Evolutionary conservation across 768 basidiomycete species (phyloP).

Genomic region (Trametes coccinea): DNA sequence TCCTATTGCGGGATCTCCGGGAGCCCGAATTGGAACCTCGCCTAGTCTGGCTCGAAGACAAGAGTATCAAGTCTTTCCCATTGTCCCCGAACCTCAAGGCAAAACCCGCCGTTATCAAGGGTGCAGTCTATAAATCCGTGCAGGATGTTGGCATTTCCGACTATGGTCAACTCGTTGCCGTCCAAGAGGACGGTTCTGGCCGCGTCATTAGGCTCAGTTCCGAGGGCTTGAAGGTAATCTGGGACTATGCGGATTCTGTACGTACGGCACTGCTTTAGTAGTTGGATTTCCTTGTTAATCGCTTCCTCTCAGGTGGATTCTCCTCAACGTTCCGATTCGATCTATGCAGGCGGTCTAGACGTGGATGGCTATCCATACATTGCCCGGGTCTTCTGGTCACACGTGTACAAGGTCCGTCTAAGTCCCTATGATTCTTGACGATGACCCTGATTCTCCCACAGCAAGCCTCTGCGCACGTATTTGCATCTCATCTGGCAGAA

Average conservation of each 20-base stretch:
- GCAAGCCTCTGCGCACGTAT: slow-evolving; percentile 58
- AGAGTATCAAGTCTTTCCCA: slow-evolving; percentile 47
- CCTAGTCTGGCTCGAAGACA: slow-evolving; percentile 58
- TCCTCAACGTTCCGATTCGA: slow-evolving; percentile 43
- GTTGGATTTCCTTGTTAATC: slow-evolving; percentile 6
- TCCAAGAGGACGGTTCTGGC: slow-evolving; percentile 55
- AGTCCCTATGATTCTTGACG: neutral
- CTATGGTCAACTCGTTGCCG: slow-evolving; percentile 61
- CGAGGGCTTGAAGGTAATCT: slow-evolving; percentile 45
- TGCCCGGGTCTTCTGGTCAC: slow-evolving; percentile 69
- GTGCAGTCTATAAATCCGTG: slow-evolving; percentile 49
- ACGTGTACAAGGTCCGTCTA: slow-evolving; percentile 49
- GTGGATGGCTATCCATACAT: slow-evolving; percentile 53
- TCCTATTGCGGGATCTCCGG: slow-evolving; percentile 34
- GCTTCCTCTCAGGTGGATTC: slow-evolving; percentile 41
- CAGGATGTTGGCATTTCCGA: slow-evolving; percentile 60
- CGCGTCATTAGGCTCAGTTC: slow-evolving; percentile 53
- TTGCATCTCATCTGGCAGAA: slow-evolving; percentile 47
- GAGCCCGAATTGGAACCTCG: slow-evolving; percentile 31
- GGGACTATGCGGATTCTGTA: slow-evolving; percentile 61
- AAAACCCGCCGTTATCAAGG: slow-evolving; percentile 46
- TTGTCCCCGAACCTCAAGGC: slow-evolving; percentile 54
- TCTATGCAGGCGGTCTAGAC: slow-evolving; percentile 60
- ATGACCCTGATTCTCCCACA: slow-evolving; percentile 28
- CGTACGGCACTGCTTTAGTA: slow-evolving; percentile 24